phyloP scores from a whole-genome alignment of 768 basidiomycete genomes.

The Mycena haematopus region DNA sequence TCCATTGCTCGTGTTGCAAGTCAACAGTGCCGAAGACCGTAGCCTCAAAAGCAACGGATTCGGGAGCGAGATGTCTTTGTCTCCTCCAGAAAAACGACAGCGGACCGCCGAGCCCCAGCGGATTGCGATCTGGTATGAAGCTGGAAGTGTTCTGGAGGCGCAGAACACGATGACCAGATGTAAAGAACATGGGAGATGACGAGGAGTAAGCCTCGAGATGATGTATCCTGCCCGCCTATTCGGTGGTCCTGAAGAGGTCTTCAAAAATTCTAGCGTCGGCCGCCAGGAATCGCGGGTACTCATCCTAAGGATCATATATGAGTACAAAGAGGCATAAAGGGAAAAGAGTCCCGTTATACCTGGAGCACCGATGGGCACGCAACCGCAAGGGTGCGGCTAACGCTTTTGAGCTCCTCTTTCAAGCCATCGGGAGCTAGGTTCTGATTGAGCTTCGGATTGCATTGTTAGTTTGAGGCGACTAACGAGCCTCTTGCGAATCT shows the following conservation, averaged over 20 bases:
- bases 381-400: constrained; percentile 15
- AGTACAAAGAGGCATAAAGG: not conserved
- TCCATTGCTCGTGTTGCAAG: no score
- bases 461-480: not conserved
- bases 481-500: constrained; percentile 7
- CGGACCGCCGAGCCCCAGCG: no score
- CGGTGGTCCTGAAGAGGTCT: not conserved
- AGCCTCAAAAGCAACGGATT: no score
- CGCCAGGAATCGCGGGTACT: constrained; percentile 15
- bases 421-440: not conserved
- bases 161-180: no score
- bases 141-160: no score
- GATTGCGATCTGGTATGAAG: no score
- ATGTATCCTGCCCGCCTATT: no score
- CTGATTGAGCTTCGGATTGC: not conserved
- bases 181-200: no score
- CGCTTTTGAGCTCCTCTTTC: constrained; percentile 19
- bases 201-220: no score
- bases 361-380: constrained; percentile 26
- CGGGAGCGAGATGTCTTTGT: no score
- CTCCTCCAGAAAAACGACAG: no score
- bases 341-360: not conserved
- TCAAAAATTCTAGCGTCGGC: constrained; percentile 8
- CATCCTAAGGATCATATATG: constrained; percentile 6
- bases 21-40: no score